Evolutionary conservation across 2,329 filamentous ascomycete genomes (phyloP).

Genomic region (Diaporthe australafricana): DNA sequence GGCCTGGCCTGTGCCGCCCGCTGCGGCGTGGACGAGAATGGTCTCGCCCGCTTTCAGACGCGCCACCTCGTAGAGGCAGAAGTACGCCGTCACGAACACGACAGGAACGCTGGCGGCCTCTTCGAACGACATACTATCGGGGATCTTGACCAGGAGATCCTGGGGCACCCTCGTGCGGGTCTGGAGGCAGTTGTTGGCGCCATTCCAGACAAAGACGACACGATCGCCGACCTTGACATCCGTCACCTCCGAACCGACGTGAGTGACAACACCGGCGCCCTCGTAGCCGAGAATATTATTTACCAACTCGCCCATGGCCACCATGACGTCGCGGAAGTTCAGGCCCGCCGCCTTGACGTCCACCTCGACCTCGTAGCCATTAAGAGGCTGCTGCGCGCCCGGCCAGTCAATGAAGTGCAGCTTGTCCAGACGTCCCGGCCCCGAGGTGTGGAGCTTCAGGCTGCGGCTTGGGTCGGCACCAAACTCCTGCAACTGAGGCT

Average conservation of each 20-base stretch:
- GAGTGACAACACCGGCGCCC: slow-evolving; percentile 42
- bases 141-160: slow-evolving; percentile 35
- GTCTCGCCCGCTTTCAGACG: slow-evolving; percentile 40
- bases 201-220: slow-evolving; percentile 28
- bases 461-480: slow-evolving; percentile 35
- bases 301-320: slow-evolving; percentile 40
- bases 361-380: slow-evolving; percentile 35
- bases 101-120: slow-evolving; percentile 40
- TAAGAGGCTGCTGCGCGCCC: slow-evolving; percentile 25
- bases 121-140: slow-evolving; percentile 34
- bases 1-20: slow-evolving; percentile 38
- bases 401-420: slow-evolving; percentile 37
- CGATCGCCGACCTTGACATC: slow-evolving; percentile 34
- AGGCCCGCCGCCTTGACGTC: slow-evolving; percentile 33
- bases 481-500: slow-evolving; percentile 33
- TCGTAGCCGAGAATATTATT: slow-evolving; percentile 42
- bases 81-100: slow-evolving; percentile 44
- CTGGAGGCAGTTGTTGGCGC: slow-evolving; percentile 32
- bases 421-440: slow-evolving; percentile 35
- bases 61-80: slow-evolving; percentile 42
- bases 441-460: slow-evolving; percentile 37
- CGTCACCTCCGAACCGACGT: slow-evolving; percentile 28
- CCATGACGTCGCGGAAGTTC: slow-evolving; percentile 38
- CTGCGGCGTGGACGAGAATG: slow-evolving; percentile 43
- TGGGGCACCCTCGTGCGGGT: slow-evolving; percentile 28